A percentile compares a stretch with the other conserved stretches of the same genome.
Conservation (phyloP, 257 asterid species). For the Ligustrum vulgare region DNA sequence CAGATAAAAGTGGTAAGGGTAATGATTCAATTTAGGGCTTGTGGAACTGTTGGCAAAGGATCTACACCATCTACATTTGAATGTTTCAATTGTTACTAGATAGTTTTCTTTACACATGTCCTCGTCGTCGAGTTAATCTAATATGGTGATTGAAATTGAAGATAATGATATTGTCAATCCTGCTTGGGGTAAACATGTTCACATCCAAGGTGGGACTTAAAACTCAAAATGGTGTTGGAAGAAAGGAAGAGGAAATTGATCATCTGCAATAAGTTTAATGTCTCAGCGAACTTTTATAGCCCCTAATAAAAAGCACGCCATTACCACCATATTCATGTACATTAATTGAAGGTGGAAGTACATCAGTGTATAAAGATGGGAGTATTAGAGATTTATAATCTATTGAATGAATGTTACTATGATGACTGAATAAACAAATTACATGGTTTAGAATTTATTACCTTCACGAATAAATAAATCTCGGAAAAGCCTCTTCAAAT, state of each 20-base stretch:
- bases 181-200: neutral
- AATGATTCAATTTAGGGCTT: neutral
- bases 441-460: slow-evolving; percentile 22
- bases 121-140: neutral
- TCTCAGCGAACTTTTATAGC: too few relatives aligned
- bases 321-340: neutral
- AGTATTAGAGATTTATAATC: neutral
- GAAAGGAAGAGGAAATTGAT: neutral
- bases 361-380: neutral
- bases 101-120: neutral
- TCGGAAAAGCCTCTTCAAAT: slow-evolving; percentile 87
- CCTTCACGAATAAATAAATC: slow-evolving; percentile 95
- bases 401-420: neutral
- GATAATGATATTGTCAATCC: neutral
- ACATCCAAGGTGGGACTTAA: neutral
- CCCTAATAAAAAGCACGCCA: neutral
- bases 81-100: neutral
- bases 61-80: neutral
- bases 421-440: neutral
- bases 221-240: neutral
- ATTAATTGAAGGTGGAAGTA: neutral
- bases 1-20: neutral
- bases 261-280: neutral
- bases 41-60: neutral
- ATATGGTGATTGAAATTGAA: neutral